phyloP scores from a whole-genome alignment of 345 rosid genomes.

The Corchorus capsularis region DNA sequence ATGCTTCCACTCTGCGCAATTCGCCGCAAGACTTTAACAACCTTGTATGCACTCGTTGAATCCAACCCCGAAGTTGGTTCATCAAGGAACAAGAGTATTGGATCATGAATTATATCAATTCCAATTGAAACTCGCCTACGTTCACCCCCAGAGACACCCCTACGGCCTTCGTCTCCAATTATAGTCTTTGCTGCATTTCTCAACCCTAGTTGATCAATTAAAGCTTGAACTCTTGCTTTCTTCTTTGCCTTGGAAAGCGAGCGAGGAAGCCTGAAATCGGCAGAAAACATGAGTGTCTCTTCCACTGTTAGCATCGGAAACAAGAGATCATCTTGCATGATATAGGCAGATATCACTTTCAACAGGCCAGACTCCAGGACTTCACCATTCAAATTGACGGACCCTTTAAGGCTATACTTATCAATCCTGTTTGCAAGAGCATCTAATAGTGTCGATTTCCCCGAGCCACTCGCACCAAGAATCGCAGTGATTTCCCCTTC shows the following conservation, averaged over 20 bases:
- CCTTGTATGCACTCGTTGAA: slow-evolving; percentile 87
- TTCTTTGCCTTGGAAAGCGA: slow-evolving; percentile 63
- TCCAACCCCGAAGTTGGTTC: slow-evolving; percentile 90
- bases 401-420: slow-evolving; percentile 38
- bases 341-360: slow-evolving; percentile 86
- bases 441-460: slow-evolving; percentile 80
- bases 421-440: slow-evolving; percentile 79
- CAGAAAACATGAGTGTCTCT: slow-evolving; percentile 86
- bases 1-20: slow-evolving; percentile 84
- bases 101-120: slow-evolving; percentile 47
- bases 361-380: slow-evolving; percentile 60
- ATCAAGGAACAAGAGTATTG: slow-evolving; percentile 72
- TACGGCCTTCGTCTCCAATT: slow-evolving; percentile 86
- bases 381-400: slow-evolving; percentile 69
- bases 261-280: slow-evolving; percentile 88
- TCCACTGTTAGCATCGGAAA: slow-evolving; percentile 90
- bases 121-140: slow-evolving; percentile 15
- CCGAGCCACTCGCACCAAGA: slow-evolving; percentile 89
- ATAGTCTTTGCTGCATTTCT: slow-evolving; percentile 72
- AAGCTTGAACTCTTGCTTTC: slow-evolving; percentile 71
- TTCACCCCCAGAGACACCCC: slow-evolving; percentile 79
- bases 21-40: slow-evolving; percentile 73
- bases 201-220: slow-evolving; percentile 78
- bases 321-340: slow-evolving; percentile 87
- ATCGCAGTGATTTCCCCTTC: slow-evolving; percentile 81